Evolutionary conservation across 1,284 basidiomycete genomes (phyloP).

Genomic region (Boletus semigastroideus): DNA sequence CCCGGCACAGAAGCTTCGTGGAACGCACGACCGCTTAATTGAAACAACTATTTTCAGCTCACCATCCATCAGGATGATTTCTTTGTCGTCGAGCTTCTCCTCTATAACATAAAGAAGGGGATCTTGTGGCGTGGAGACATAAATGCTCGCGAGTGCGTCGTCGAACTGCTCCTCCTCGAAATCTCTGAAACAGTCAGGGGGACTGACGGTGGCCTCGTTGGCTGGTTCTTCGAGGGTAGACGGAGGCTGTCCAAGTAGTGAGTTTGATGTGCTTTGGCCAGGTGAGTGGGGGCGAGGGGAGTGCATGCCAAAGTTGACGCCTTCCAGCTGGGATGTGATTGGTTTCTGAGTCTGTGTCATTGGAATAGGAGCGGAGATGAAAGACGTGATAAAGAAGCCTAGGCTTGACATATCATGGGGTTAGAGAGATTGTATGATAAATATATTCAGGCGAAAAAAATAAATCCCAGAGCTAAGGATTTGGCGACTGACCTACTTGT

Average conservation of each 20-base stretch:
- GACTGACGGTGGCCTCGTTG: slow-evolving; percentile 4
- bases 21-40: slow-evolving; percentile 11
- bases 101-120: slow-evolving; percentile 42
- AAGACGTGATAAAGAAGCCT: slow-evolving; percentile 35
- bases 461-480: slow-evolving; percentile 8
- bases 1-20: slow-evolving; percentile 13
- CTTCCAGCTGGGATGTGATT: slow-evolving; percentile 18
- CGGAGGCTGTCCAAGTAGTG: slow-evolving; percentile 42
- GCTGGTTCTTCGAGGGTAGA: slow-evolving; percentile 16
- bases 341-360: slow-evolving; percentile 17
- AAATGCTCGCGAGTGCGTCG: slow-evolving; percentile 27
- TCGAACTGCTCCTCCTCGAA: slow-evolving; percentile 23
- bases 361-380: slow-evolving; percentile 33
- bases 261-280: slow-evolving; percentile 32
- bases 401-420: slow-evolving; percentile 31
- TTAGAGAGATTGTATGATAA: slow-evolving; percentile 24
- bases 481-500: slow-evolving; percentile 25
- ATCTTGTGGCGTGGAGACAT: slow-evolving; percentile 25
- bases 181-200: background rate
- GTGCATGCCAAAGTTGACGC: slow-evolving; percentile 15
- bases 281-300: slow-evolving; percentile 34
- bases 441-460: slow-evolving; percentile 13
- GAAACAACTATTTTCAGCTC: slow-evolving; percentile 16
- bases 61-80: slow-evolving; percentile 55
- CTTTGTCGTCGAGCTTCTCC: slow-evolving; percentile 54